These are phyloP conservation scores for Tylopilus sp. DNA, from an alignment of 768 basidiomycete species.

Conservation along the genomic window DNA sequence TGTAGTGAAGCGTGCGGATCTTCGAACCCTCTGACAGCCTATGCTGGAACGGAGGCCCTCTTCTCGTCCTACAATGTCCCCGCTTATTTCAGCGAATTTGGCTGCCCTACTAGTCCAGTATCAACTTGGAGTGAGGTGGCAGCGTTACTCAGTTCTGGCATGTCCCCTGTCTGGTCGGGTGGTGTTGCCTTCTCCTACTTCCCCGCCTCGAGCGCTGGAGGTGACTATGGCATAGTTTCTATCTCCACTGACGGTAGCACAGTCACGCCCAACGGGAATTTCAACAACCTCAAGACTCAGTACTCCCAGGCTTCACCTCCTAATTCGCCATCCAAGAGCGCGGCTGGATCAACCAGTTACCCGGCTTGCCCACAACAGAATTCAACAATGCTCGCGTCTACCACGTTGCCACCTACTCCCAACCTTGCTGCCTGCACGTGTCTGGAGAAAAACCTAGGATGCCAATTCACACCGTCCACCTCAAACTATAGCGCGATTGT, in stretches of 20 bases:
- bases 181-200: constrained; percentile 90
- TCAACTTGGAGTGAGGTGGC: constrained; percentile 72
- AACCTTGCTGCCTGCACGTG: constrained; percentile 79
- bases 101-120: constrained; percentile 66
- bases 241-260: constrained; percentile 63
- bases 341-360: constrained; percentile 48
- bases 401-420: constrained; percentile 79
- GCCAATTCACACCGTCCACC: constrained; percentile 65
- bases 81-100: constrained; percentile 90
- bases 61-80: constrained; percentile 69
- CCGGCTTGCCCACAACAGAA: constrained; percentile 62
- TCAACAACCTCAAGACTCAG: constrained; percentile 57
- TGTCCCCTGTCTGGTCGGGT: constrained; percentile 83
- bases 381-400: constrained; percentile 59
- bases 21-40: constrained; percentile 53
- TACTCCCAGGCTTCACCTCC: constrained; percentile 56
- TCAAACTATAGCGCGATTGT: constrained; percentile 57
- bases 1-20: constrained; percentile 81
- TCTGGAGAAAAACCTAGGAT: constrained; percentile 62
- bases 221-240: constrained; percentile 83
- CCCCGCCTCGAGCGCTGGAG: constrained; percentile 67
- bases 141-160: constrained; percentile 67
- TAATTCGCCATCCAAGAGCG: constrained; percentile 58
- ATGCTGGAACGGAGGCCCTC: constrained; percentile 49
- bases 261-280: constrained; percentile 69